These are phyloP conservation scores for Sclerotinia spermophila DNA, from an alignment of 2,329 filamentous ascomycete species.

Conservation along the genomic window DNA sequence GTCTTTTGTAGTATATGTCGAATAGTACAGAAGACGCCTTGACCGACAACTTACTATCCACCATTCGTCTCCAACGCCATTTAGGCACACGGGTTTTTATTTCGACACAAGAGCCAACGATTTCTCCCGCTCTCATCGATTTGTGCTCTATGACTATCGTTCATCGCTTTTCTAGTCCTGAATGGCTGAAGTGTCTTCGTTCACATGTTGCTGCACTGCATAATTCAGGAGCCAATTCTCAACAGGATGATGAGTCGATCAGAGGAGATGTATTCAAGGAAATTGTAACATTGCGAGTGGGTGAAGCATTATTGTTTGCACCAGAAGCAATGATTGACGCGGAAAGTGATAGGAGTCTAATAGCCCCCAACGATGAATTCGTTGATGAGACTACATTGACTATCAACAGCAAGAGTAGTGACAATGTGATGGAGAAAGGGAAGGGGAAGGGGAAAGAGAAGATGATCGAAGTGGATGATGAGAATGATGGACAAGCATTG, in stretches of 20 bases:
- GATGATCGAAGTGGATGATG: background rate
- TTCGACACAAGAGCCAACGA: slow-evolving; percentile 73
- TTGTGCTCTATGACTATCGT: slow-evolving; percentile 69
- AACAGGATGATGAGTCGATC: slow-evolving; percentile 26
- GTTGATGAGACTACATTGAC: background rate
- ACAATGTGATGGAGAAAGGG: too few relatives aligned
- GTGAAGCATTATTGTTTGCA: slow-evolving; percentile 48
- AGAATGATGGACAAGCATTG: background rate
- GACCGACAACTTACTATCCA: slow-evolving; percentile 58
- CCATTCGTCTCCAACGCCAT: slow-evolving; percentile 70
- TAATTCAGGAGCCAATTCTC: slow-evolving; percentile 25
- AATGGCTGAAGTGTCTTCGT: slow-evolving; percentile 47
- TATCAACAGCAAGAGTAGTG: too few relatives aligned
- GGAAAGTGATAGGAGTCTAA: background rate
- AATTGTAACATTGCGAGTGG: slow-evolving; percentile 48
- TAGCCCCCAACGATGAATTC: background rate
- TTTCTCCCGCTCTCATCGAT: slow-evolving; percentile 65
- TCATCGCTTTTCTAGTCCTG: slow-evolving; percentile 66
- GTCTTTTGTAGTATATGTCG: slow-evolving; percentile 51
- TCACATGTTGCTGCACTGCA: slow-evolving; percentile 47
- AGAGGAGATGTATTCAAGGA: slow-evolving; percentile 26
- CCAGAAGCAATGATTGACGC: slow-evolving; percentile 43
- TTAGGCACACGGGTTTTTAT: slow-evolving; percentile 64
- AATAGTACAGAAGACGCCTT: slow-evolving; percentile 53
- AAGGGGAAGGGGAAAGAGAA: too few relatives aligned